A percentile compares a stretch with the other conserved stretches of the same genome.
phyloP scores from a whole-genome alignment of 208 protist species.

The Porcisia hertigi region DNA sequence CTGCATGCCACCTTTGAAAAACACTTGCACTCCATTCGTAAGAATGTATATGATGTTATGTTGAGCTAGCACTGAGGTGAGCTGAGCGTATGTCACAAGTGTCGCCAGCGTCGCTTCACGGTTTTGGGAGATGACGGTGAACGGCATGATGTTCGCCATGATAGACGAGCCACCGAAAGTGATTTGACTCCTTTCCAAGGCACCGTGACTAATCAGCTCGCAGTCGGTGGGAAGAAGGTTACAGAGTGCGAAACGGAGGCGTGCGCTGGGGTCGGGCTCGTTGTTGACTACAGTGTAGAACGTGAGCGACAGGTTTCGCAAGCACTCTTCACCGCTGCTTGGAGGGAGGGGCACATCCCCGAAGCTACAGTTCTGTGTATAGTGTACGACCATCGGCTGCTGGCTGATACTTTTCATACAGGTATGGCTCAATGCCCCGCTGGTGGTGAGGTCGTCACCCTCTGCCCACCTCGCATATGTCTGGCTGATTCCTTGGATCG shows the following conservation, averaged over 20 bases:
- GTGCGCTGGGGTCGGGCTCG: slow-evolving; percentile 2
- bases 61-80: slow-evolving; percentile 48
- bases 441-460: slow-evolving; percentile 8
- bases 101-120: slow-evolving; percentile 40
- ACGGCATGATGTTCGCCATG: slow-evolving; percentile 9
- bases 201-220: slow-evolving; percentile 26
- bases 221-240: slow-evolving; percentile 39
- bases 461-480: slow-evolving; percentile 33
- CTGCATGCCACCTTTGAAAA: slow-evolving; percentile 32
- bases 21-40: slow-evolving; percentile 41
- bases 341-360: slow-evolving; percentile 12
- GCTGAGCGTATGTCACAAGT: slow-evolving; percentile 45
- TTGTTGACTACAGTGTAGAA: slow-evolving; percentile 21
- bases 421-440: slow-evolving; percentile 39
- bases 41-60: slow-evolving; percentile 49
- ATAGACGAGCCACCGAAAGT: slow-evolving; percentile 7
- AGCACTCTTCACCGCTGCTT: slow-evolving; percentile 7
- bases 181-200: slow-evolving; percentile 1
- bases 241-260: slow-evolving; percentile 33
- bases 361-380: slow-evolving; percentile 43
- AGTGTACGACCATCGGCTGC: slow-evolving; percentile 44
- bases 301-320: slow-evolving; percentile 27
- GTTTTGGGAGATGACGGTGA: slow-evolving; percentile 31
- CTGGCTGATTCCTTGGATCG: slow-evolving; percentile 20
- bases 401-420: slow-evolving; percentile 33